Evolutionary conservation across 2,329 filamentous ascomycete species (phyloP).

Genomic region (Pseudocercospora eumusae): DNA sequence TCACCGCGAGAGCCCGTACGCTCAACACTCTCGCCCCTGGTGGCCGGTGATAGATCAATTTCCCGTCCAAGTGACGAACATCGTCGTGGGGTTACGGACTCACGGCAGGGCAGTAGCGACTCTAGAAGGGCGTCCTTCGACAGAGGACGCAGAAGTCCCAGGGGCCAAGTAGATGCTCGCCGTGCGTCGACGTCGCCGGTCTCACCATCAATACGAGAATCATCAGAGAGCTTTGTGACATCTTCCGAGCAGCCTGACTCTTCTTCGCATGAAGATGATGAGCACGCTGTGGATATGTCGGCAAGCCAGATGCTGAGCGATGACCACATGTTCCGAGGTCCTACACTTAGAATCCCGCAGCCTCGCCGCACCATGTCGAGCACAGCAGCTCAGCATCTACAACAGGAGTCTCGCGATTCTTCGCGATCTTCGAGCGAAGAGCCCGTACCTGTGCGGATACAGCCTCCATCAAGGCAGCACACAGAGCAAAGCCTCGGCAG

Average conservation of each 20-base stretch:
- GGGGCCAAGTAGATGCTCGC: conserved; percentile 56
- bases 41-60: conserved; percentile 41
- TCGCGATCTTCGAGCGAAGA: conserved; percentile 37
- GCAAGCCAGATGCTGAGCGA: conserved; percentile 87
- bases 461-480: conserved; percentile 35
- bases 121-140: conserved; percentile 41
- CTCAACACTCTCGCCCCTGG: conserved; percentile 48
- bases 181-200: conserved; percentile 52
- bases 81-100: conserved; percentile 44
- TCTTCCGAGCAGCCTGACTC: conserved; percentile 35
- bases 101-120: conserved; percentile 39
- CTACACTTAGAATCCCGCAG: conserved; percentile 57
- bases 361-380: conserved; percentile 26
- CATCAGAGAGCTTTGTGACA: conserved; percentile 69
- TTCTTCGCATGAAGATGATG: conserved; percentile 24
- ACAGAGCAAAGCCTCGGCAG: conserved; percentile 26
- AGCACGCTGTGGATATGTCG: conserved; percentile 53
- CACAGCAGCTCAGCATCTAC: conserved; percentile 31
- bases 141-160: conserved; percentile 61
- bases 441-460: conserved; percentile 32
- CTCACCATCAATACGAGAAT: conserved; percentile 59
- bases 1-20: conserved; percentile 43
- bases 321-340: conserved; percentile 84
- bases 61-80: conserved; percentile 48
- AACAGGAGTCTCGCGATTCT: conserved; percentile 42